Percentiles rank a stretch among this genome's conserved stretches.
Conservation (phyloP, 2,329 filamentous ascomycete species). For the Pleurostoma richardsiae region DNA sequence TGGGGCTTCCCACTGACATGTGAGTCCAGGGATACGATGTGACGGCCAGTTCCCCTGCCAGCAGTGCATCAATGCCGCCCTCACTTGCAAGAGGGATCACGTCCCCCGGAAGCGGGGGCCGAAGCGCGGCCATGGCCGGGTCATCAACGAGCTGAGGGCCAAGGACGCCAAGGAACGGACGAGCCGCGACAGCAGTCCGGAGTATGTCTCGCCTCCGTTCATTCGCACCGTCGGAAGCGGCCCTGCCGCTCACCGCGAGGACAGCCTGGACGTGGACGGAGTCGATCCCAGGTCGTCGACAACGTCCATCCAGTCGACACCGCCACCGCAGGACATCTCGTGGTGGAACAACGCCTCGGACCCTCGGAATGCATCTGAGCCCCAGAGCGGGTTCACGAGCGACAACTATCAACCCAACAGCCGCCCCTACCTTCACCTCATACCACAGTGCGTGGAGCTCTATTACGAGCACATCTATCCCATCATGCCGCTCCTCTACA, state of each 20-base stretch:
- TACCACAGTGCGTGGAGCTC: constrained; percentile 53
- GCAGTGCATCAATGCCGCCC: constrained; percentile 53
- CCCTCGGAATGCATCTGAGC: constrained; percentile 24
- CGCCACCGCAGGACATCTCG: constrained; percentile 18
- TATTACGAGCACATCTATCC: constrained; percentile 60
- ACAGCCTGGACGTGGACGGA: constrained; percentile 3
- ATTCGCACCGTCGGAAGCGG: constrained; percentile 4
- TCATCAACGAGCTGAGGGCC: constrained; percentile 56
- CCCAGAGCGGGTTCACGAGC: constrained; percentile 30
- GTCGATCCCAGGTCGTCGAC: constrained; percentile 6
- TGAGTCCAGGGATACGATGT: constrained; percentile 32
- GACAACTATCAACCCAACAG: constrained; percentile 34
- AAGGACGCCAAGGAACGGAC: constrained; percentile 36
- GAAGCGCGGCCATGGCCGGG: constrained; percentile 56
- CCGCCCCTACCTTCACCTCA: constrained; percentile 38
- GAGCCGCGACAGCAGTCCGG: constrained; percentile 33
- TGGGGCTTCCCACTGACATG: background rate
- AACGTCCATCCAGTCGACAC: constrained; percentile 16
- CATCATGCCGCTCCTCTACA: constrained; percentile 58
- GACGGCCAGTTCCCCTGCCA: constrained; percentile 49
- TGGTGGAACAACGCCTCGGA: constrained; percentile 23
- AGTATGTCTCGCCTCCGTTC: constrained; percentile 12
- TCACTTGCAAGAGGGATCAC: constrained; percentile 60
- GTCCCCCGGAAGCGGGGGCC: constrained; percentile 61
- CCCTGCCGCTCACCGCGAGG: constrained; percentile 21